Conservation (phyloP, 2,329 filamentous ascomycete genomes). For the Fusarium globosum region DNA sequence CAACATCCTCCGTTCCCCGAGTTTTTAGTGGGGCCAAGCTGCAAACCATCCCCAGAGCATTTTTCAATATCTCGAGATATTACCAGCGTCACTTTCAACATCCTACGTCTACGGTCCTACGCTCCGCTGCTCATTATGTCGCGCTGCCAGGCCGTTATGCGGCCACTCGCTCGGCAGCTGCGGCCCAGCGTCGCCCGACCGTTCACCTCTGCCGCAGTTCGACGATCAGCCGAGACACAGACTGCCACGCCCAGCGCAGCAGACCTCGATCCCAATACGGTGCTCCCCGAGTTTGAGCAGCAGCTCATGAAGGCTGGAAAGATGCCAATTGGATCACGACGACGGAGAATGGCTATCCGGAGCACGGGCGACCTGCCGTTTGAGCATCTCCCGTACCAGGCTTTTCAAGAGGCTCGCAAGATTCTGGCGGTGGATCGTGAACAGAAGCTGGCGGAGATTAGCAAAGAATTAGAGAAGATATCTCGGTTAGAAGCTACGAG, state of each 20-base stretch:
- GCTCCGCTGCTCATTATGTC: slow-evolving; percentile 59
- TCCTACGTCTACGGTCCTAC: slow-evolving; percentile 18
- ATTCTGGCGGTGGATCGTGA: slow-evolving; percentile 82
- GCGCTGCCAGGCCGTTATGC: slow-evolving; percentile 67
- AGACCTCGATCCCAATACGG: slow-evolving; percentile 74
- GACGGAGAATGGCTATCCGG: slow-evolving; percentile 80
- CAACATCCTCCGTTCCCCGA: slow-evolving; percentile 43
- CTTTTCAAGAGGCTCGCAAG: slow-evolving; percentile 94
- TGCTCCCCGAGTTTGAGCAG: slow-evolving; percentile 64
- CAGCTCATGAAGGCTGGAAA: slow-evolving; percentile 78
- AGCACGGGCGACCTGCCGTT: slow-evolving; percentile 79
- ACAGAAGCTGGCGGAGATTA: slow-evolving; percentile 82
- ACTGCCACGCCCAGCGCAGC: slow-evolving; percentile 42
- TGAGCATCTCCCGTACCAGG: slow-evolving; percentile 95
- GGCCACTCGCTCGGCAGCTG: slow-evolving; percentile 67
- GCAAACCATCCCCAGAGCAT: slow-evolving; percentile 43
- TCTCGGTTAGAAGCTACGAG: slow-evolving; percentile 71
- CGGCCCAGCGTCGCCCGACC: slow-evolving; percentile 50
- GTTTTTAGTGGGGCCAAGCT: slow-evolving; percentile 45
- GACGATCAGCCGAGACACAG: slow-evolving; percentile 44
- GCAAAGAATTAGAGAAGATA: slow-evolving; percentile 74
- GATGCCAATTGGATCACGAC: slow-evolving; percentile 82
- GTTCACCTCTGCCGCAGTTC: slow-evolving; percentile 50
- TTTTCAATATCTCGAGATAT: slow-evolving; percentile 40
- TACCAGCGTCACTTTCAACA: slow-evolving; percentile 25